A percentile compares a stretch with the other conserved stretches of the same genome.
phyloP scores from a whole-genome alignment of 768 basidiomycete species.

The Leccinum sublutescens region DNA sequence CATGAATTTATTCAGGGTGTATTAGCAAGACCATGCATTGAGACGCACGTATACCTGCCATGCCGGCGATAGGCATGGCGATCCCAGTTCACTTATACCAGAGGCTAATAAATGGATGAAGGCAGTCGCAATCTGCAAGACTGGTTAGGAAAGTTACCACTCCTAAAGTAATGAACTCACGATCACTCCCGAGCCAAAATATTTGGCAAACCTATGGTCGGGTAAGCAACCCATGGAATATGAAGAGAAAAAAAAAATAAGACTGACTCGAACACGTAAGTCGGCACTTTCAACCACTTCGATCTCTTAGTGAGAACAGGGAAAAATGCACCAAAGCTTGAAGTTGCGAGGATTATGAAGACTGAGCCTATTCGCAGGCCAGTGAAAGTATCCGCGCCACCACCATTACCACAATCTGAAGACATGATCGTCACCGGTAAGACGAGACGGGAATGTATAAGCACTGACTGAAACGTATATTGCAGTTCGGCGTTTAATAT shows the following conservation, averaged over 20 bases:
- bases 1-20: background rate
- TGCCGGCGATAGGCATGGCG: slow-evolving; percentile 61
- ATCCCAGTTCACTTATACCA: slow-evolving; percentile 66
- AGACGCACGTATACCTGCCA: slow-evolving; percentile 75
- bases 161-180: slow-evolving; percentile 40
- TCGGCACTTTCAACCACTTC: slow-evolving; percentile 39
- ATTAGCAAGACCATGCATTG: background rate
- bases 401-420: slow-evolving; percentile 48
- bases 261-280: slow-evolving; percentile 63
- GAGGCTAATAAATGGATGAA: slow-evolving; percentile 84
- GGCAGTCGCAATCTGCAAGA: slow-evolving; percentile 75
- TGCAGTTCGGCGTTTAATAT: background rate
- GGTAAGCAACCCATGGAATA: slow-evolving; percentile 2
- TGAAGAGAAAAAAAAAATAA: slow-evolving; percentile 1
- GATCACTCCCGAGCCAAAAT: slow-evolving; percentile 89
- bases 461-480: background rate
- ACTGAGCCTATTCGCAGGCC: slow-evolving; percentile 66
- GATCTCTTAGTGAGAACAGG: slow-evolving; percentile 62
- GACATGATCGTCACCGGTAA: slow-evolving; percentile 19
- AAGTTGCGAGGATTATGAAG: slow-evolving; percentile 69
- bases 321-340: slow-evolving; percentile 62
- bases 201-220: slow-evolving; percentile 69
- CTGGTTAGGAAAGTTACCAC: background rate
- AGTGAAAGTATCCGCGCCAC: slow-evolving; percentile 47
- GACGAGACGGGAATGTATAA: background rate